Evolutionary conservation across 495 filamentous ascomycete species (phyloP).

Genomic region (Xylaria curta): DNA sequence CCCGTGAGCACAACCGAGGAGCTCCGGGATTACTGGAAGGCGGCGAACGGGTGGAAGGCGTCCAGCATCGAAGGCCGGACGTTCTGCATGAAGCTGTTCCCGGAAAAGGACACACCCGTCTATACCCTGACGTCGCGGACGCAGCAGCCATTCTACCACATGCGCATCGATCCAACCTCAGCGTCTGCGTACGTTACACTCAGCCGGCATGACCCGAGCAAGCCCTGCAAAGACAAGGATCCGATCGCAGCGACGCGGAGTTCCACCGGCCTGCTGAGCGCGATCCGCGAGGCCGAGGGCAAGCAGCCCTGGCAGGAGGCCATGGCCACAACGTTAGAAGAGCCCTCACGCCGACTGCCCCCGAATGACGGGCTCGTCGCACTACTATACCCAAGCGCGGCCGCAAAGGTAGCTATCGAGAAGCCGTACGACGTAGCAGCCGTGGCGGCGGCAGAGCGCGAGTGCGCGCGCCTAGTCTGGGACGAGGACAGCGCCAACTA

Average conservation of each 20-base stretch:
- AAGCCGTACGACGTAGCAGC: slow-evolving; percentile 66
- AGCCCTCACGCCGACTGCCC: slow-evolving; percentile 59
- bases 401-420: slow-evolving; percentile 73
- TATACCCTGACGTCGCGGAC: slow-evolving; percentile 58
- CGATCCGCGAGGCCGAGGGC: slow-evolving; percentile 49
- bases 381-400: slow-evolving; percentile 72
- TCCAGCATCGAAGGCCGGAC: slow-evolving; percentile 54
- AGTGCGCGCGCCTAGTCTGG: slow-evolving; percentile 76
- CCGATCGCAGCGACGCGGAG: slow-evolving; percentile 27
- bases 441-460: slow-evolving; percentile 68
- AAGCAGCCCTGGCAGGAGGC: slow-evolving; percentile 59
- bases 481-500: slow-evolving; percentile 66
- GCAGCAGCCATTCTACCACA: slow-evolving; percentile 57
- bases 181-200: slow-evolving; percentile 60
- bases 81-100: slow-evolving; percentile 57
- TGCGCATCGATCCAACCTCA: slow-evolving; percentile 61
- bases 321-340: slow-evolving; percentile 66
- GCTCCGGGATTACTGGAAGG: slow-evolving; percentile 61
- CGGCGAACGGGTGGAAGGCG: slow-evolving; percentile 61
- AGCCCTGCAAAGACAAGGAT: slow-evolving; percentile 47
- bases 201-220: slow-evolving; percentile 60
- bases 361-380: slow-evolving; percentile 75
- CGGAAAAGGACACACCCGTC: slow-evolving; percentile 55
- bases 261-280: slow-evolving; percentile 41
- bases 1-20: slow-evolving; percentile 57